Evolutionary conservation across 345 rosid species (phyloP), one percentile per base, ranked within the genome.

Genomic region (Citrus maxima): DNA sequence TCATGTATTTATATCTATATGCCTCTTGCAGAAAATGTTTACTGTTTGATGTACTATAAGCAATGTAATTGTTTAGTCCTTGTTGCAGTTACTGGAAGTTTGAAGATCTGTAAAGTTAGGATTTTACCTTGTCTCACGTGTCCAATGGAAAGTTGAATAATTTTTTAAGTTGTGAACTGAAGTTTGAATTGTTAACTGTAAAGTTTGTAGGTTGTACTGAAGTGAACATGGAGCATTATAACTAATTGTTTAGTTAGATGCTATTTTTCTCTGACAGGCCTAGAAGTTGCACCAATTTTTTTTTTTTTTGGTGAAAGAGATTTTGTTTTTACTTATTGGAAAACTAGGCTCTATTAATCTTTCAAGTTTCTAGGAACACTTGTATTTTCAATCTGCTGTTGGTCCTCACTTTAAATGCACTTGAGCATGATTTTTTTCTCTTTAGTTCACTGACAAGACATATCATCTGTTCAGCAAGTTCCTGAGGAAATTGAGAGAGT

Each of bases 401-500:
- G 54, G 72, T 69, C 38, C 38, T 63, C 13, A 18, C 71, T 74
- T 34, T n/a, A 56, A 42, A 27, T 75, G 62, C 72, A 35, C 19
- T 66, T 22, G 67, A 76, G 35, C 42, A 67, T 28, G 19, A 40
- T 0, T 38, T 56, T 46, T 10, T 30, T 77, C 21, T n/a, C n/a
- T 76, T 67, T 27, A 19, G 51, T 75, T 49, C 4, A 7, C 55
- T 74, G 64, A 70, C 74, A 64, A 49, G 37, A 54, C 27, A 3
- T 75, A 46, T 2, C 25, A 59, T 27, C 16, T 54, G 76, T 84
- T 72, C 93, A 97, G 98, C 99, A 97, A 97, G 95, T 89, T 75
- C 98, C 98, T 3, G 98, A 97, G 74, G 99, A 94, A 86, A 89
- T 94, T 82, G 99, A 94, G 77, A 90, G 98, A 70, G 93, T 97